Conservation (phyloP, 345 rosid species). For the Nasturtium officinale region DNA sequence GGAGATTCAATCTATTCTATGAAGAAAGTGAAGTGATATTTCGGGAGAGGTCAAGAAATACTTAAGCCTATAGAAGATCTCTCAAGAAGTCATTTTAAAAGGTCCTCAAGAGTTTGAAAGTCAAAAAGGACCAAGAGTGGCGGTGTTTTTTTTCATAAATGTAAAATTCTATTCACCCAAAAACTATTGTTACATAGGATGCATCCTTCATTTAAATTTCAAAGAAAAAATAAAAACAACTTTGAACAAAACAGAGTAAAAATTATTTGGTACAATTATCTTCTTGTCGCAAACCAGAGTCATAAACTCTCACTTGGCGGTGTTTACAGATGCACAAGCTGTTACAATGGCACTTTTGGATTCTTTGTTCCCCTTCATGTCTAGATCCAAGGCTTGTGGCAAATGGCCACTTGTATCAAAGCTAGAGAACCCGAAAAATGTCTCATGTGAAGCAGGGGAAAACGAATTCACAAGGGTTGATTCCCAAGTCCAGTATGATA, state of each 20-base stretch:
- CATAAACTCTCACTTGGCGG: too few relatives aligned
- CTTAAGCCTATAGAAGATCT: slow-evolving; percentile 24
- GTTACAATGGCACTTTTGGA: slow-evolving; percentile 29
- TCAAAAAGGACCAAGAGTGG: background rate
- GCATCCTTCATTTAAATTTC: too few relatives aligned
- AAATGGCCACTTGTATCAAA: slow-evolving; percentile 26
- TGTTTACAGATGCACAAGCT: slow-evolving; percentile 38
- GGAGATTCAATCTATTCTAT: slow-evolving; percentile 40
- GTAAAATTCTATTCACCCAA: too few relatives aligned
- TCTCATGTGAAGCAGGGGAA: background rate
- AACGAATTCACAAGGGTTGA: slow-evolving; percentile 36
- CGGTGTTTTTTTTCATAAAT: too few relatives aligned
- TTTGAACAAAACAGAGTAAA: too few relatives aligned
- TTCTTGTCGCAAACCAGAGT: too few relatives aligned
- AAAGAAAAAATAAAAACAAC: too few relatives aligned
- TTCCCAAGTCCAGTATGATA: slow-evolving; percentile 12
- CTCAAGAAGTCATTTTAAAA: slow-evolving; percentile 31
- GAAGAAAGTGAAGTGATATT: slow-evolving; percentile 24
- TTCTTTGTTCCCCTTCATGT: slow-evolving; percentile 37
- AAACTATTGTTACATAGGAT: too few relatives aligned
- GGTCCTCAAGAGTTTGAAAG: slow-evolving; percentile 14
- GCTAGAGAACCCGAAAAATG: slow-evolving; percentile 11
- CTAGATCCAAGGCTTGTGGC: slow-evolving; percentile 15
- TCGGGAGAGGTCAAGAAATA: slow-evolving; percentile 29
- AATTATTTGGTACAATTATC: too few relatives aligned